Percentiles rank a stretch among this genome's conserved stretches.
phyloP scores from a whole-genome alignment of 2,329 filamentous ascomycete genomes.

The Trichoderma lentiforme region DNA sequence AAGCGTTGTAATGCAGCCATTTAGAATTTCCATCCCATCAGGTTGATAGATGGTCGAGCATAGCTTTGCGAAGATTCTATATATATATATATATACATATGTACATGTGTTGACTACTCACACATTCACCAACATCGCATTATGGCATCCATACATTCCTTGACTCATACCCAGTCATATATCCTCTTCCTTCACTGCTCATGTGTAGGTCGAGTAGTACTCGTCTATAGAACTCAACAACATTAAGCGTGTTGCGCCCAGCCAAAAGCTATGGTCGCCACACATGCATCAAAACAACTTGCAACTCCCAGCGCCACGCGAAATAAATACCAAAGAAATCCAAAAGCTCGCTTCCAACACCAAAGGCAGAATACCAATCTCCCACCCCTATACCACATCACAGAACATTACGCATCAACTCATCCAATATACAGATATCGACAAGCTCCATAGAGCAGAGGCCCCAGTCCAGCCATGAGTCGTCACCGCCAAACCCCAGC shows the following conservation, averaged over 20 bases:
- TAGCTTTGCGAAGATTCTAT: neutral
- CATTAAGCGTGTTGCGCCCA: neutral
- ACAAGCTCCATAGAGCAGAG: neutral
- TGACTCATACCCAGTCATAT: neutral
- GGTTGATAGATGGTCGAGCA: neutral
- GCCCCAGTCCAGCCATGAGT: neutral
- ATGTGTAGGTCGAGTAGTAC: neutral
- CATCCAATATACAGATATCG: neutral
- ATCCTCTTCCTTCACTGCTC: neutral
- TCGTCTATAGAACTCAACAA: neutral
- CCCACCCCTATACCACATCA: neutral
- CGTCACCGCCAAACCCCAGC: conserved; percentile 74
- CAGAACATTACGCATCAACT: neutral
- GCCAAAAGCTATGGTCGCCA: neutral
- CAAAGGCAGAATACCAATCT: neutral
- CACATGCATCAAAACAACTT: neutral
- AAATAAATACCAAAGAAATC: neutral
- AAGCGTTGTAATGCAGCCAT: neutral
- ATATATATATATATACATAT: neutral
- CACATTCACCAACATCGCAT: neutral
- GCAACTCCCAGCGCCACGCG: conserved; percentile 6
- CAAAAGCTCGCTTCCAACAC: neutral
- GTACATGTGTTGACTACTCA: neutral
- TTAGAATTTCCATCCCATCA: neutral
- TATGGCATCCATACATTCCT: neutral